These are phyloP conservation scores for Verticillium longisporum DNA, from an alignment of 2,329 filamentous ascomycete genomes.

Conservation along the genomic window DNA sequence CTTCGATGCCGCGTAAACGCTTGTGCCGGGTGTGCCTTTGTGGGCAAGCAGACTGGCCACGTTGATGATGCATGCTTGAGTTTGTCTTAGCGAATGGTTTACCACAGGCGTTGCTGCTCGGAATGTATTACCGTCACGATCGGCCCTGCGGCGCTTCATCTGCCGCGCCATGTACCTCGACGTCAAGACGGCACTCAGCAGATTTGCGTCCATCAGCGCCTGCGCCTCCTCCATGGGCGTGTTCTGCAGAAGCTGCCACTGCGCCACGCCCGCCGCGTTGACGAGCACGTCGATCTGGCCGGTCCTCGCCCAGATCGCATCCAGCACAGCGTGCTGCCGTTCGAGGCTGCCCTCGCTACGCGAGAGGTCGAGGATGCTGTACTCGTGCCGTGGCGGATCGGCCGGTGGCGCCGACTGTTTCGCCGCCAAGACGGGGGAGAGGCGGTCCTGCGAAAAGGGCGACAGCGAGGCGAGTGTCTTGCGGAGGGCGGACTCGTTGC, in stretches of 20 bases:
- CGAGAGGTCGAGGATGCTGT: conserved; percentile 11
- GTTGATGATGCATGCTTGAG: conserved; percentile 67
- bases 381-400: conserved; percentile 5
- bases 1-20: conserved; percentile 73
- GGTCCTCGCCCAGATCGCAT: conserved; percentile 11
- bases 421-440: conserved; percentile 13
- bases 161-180: conserved; percentile 45
- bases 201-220: conserved; percentile 61
- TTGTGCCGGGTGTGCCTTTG: conserved; percentile 62
- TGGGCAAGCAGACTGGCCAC: conserved; percentile 68
- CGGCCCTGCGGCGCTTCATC: conserved; percentile 30
- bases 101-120: neutral
- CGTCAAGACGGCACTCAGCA: conserved; percentile 57
- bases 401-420: neutral
- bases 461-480: conserved; percentile 27
- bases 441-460: conserved; percentile 5
- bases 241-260: conserved; percentile 55
- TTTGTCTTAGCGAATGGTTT: neutral
- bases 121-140: conserved; percentile 14
- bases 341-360: neutral
- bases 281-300: conserved; percentile 53
- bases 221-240: conserved; percentile 44
- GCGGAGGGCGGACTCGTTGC: conserved; percentile 39
- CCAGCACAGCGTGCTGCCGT: conserved; percentile 7
- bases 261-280: conserved; percentile 72